phyloP scores from a whole-genome alignment of 2,329 filamentous ascomycete genomes.

The Aspergillus fumigatus region DNA sequence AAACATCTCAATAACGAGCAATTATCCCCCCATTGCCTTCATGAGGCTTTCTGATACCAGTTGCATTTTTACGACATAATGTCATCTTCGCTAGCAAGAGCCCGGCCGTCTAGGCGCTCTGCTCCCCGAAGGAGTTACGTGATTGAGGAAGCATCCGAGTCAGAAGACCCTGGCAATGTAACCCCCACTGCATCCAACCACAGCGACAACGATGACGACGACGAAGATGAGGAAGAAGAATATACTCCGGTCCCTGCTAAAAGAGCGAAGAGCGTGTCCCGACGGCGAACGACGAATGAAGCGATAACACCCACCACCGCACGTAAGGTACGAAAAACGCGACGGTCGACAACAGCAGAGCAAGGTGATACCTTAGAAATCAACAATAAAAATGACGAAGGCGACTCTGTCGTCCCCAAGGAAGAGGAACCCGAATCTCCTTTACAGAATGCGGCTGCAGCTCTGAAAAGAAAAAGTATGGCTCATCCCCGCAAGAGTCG shows the following conservation, averaged over 20 bases:
- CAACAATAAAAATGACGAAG: conserved; percentile 31
- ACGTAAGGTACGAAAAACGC: conserved; percentile 28
- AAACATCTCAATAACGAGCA: conserved; percentile 12
- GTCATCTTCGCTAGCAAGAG: conserved; percentile 35
- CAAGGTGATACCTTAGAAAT: conserved; percentile 58
- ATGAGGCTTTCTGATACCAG: conserved; percentile 22
- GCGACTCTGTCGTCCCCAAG: conserved; percentile 26
- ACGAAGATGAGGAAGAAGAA: conserved; percentile 67
- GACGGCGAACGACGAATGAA: conserved; percentile 49
- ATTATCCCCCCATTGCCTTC: conserved; percentile 17
- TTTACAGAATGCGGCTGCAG: conserved; percentile 49
- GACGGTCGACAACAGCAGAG: conserved; percentile 46
- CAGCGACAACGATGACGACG: conserved; percentile 61
- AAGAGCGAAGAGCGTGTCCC: conserved; percentile 53
- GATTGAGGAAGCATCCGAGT: conserved; percentile 73
- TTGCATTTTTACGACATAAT: conserved; percentile 23
- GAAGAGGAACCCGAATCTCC: conserved; percentile 50
- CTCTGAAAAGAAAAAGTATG: conserved; percentile 66
- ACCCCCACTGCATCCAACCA: conserved; percentile 39
- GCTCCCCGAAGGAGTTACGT: conserved; percentile 66
- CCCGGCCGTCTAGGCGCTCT: conserved; percentile 57
- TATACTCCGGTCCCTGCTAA: conserved; percentile 69
- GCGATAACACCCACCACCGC: conserved; percentile 42
- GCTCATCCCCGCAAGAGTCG: conserved; percentile 37
- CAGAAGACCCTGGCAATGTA: conserved; percentile 55